A percentile compares a stretch with the other conserved stretches of the same genome.
phyloP scores from a whole-genome alignment of 225 moss, liverwort and hornwort species.

The Antitrichia curtipendula region DNA sequence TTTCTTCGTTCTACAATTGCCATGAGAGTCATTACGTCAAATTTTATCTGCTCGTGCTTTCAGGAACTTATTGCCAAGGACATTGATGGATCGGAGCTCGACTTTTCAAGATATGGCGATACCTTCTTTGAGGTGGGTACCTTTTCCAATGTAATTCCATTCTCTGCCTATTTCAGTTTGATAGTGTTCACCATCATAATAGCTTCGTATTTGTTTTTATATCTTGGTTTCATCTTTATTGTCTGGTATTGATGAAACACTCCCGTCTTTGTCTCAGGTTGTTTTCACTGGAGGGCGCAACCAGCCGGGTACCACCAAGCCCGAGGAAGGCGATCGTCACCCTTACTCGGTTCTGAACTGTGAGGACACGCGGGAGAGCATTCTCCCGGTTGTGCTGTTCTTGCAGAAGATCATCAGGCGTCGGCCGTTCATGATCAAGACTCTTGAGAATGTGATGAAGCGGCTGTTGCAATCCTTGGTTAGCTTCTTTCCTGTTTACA shows the following conservation, averaged over 20 bases:
- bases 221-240: neutral
- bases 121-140: constrained; percentile 88
- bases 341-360: constrained; percentile 83
- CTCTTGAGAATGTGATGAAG: constrained; percentile 97
- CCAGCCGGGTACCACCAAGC: constrained; percentile 95
- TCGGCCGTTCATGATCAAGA: constrained; percentile 96
- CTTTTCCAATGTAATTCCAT: neutral
- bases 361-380: constrained; percentile 73
- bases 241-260: neutral
- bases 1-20: neutral
- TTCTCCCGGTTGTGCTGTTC: constrained; percentile 79
- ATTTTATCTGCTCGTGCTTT: neutral
- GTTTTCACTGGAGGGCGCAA: constrained; percentile 99
- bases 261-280: constrained; percentile 42
- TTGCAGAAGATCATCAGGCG: constrained; percentile 97
- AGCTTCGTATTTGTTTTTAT: neutral
- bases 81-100: constrained; percentile 92
- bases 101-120: constrained; percentile 99
- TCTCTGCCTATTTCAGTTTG: neutral
- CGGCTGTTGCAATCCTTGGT: constrained; percentile 94
- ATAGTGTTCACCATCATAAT: neutral
- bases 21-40: neutral
- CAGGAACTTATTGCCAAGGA: constrained; percentile 97
- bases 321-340: constrained; percentile 95
- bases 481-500: neutral